Conservation (phyloP, 768 basidiomycete genomes). For the Stropharia rugosoannulata region DNA sequence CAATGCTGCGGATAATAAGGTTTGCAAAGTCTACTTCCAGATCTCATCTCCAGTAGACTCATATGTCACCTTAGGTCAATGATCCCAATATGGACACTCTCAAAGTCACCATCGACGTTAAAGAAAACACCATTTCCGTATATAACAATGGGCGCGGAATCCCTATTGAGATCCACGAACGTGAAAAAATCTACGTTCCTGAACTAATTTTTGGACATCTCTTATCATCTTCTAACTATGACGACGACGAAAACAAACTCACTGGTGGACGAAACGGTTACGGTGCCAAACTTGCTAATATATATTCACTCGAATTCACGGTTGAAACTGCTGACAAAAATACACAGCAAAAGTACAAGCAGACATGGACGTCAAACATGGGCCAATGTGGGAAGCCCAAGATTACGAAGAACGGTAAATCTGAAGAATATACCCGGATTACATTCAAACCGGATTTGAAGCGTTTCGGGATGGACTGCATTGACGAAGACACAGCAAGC, state of each 20-base stretch:
- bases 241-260: conserved; percentile 98
- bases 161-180: conserved; percentile 92
- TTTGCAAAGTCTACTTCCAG: conserved; percentile 29
- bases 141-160: conserved; percentile 97
- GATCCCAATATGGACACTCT: conserved; percentile 89
- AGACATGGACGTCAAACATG: conserved; percentile 96
- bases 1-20: conserved; percentile 99
- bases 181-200: conserved; percentile 93
- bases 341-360: conserved; percentile 86
- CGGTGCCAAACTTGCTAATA: conserved; percentile 97
- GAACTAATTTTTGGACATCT: conserved; percentile 97
- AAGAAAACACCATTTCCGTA: conserved; percentile 84
- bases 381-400: conserved; percentile 81
- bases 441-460: conserved; percentile 91
- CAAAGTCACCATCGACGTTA: conserved; percentile 84
- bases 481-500: conserved; percentile 89
- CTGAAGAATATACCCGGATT: conserved; percentile 90
- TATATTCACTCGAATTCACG: conserved; percentile 95
- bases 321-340: conserved; percentile 94
- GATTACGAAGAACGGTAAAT: conserved; percentile 86
- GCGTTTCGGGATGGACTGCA: conserved; percentile 88
- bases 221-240: conserved; percentile 93
- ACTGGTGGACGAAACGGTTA: conserved; percentile 99
- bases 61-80: conserved; percentile 66
- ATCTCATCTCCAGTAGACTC: background rate